Evolutionary conservation across 23 red algal species (phyloP), one percentile per base, ranked within the genome.

Genomic region (Gracilaria caudata): DNA sequence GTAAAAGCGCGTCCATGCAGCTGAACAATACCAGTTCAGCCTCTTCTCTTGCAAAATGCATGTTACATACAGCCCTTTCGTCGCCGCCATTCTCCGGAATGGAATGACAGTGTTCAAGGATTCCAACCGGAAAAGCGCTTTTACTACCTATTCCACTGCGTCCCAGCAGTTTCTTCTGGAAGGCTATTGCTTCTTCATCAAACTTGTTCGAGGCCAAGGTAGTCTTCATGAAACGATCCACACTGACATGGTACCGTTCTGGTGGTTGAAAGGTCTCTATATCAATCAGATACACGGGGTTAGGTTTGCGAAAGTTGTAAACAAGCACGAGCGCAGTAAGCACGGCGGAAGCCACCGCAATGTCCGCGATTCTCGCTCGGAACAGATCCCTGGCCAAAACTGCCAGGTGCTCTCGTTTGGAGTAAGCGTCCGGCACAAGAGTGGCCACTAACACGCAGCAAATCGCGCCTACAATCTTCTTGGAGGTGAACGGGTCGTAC

Each of bases 1-100:
- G 24, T 54, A 98, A 89, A 35, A 98, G 70, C 43, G 86, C 70
- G 29, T 89, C 87, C 24, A 98, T 54, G 34, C 65, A 68, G 14
- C 86, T 80, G 71, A 98, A 98, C 32, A 98, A 61, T 13, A 98
- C 96, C 65, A 92, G 79, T 81, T 98, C 96, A 30, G 91, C 96
- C 86, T 98, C 96, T 28, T 92, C 57, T 16, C 96, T 71, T 14
- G 96, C 96, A 56, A 82, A 89, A 64, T 94, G 84, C 92, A 98
- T 94, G 77, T 92, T 94, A 26, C 91, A 88, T 24, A 94, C 96
- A 0, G 64, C 86, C 41, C 76, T 61, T n/a, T 65, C 89, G 40
- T 94, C 76, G 19, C 96, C 96, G 23, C 35, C 76, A 17, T 90
- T 89, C 54, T 94, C 96, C 23, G 72, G 46, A 35, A 90, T 93